These are phyloP conservation scores for Primulina tabacum DNA, from an alignment of 257 asterid genomes.

Conservation along the genomic window DNA sequence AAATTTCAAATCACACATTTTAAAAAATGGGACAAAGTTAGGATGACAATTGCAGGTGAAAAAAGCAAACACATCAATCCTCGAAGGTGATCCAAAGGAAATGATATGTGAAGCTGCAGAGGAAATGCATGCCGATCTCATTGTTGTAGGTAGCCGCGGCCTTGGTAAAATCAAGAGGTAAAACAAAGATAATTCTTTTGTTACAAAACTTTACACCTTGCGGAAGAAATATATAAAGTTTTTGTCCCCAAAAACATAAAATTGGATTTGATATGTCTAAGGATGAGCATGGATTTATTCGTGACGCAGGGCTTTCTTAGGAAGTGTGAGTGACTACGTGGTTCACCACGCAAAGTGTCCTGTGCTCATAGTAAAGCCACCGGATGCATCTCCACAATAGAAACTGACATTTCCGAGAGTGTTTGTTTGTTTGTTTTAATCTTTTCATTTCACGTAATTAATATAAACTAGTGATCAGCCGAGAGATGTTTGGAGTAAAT, in stretches of 20 bases:
- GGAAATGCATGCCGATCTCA: conserved; percentile 39
- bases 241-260: not conserved
- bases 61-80: conserved; percentile 27
- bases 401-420: not conserved
- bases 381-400: conserved; percentile 18
- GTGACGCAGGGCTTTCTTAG: conserved; percentile 45
- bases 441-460: no score
- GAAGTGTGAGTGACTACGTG: conserved; percentile 54
- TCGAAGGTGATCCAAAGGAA: conserved; percentile 57
- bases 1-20: no score
- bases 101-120: conserved; percentile 47
- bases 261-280: not conserved
- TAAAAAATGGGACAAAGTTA: not conserved
- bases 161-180: conserved; percentile 57
- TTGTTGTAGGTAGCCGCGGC: conserved; percentile 58
- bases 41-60: conserved; percentile 28
- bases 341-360: conserved; percentile 51
- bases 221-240: not conserved
- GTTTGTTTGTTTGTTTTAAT: no score
- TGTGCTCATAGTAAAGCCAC: conserved; percentile 46
- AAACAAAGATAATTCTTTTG: not conserved
- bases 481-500: not conserved
- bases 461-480: no score
- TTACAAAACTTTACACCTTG: not conserved
- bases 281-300: not conserved